Conservation (phyloP, 177 flowering plant species). For the Vitis hybrid region DNA sequence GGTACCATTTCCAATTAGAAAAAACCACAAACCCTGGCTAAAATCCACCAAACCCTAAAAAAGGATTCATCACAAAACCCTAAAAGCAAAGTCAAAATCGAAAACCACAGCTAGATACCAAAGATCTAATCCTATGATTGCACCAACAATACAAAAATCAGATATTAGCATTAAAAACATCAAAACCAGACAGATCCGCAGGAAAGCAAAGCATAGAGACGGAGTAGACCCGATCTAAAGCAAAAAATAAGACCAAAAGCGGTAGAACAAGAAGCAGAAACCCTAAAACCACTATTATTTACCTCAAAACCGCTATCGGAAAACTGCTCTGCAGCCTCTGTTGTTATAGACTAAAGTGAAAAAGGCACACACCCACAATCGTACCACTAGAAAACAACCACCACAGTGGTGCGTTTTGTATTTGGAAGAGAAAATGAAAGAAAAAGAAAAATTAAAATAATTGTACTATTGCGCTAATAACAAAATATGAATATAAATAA, state of each 20-base stretch:
- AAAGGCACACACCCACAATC: neutral
- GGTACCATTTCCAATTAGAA: no score
- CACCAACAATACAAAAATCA: no score
- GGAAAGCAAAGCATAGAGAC: neutral
- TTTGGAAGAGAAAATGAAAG: neutral
- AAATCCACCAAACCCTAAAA: no score
- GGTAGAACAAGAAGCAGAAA: neutral
- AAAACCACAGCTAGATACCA: no score
- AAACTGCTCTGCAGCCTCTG: neutral
- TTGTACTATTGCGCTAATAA: no score
- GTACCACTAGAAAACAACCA: neutral
- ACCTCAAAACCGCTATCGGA: constrained; percentile 4
- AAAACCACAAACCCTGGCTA: no score
- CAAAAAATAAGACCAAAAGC: neutral
- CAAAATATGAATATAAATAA: neutral
- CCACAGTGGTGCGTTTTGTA: neutral
- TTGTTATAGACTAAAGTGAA: neutral
- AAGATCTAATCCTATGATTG: no score
- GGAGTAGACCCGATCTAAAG: neutral
- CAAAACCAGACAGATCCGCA: neutral
- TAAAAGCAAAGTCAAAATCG: no score
- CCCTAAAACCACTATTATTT: neutral
- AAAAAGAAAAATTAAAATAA: neutral
- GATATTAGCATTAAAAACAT: no score
- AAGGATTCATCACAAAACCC: no score